Evolutionary conservation across 352 stramenopile species (phyloP), one percentile per base, ranked within the genome.

Genomic region (Pythium utonaiense): DNA sequence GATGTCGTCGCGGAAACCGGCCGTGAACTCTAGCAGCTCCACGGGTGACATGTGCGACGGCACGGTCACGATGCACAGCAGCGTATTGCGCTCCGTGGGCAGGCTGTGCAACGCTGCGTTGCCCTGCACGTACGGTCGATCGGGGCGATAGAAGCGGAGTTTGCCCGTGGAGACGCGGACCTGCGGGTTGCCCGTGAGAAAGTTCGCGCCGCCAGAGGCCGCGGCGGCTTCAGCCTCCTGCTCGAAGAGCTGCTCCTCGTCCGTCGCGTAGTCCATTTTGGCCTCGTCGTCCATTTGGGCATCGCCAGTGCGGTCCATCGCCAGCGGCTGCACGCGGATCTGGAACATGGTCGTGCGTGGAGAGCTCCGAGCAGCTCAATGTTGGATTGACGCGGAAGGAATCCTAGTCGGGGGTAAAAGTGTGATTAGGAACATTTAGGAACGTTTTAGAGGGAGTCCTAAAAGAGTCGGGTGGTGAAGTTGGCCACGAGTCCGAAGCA

Each of bases 291-390:
- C 57, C 14, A 22, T 53, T n/a, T n/a, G n/a, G n/a, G n/a, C n/a
- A 16, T 51, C 38, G 44, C 7, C 10, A 19, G 5, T n/a, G 16
- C 22, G 57, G 30, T 54, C 60, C 14, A 54, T 30, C 21, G 21
- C 49, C 41, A 64, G 57, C 22, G 69, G 71, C 58, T 93, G 73
- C 60, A 94, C 80, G 47, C 82, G 82, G 69, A 94, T 92, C 77
- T 92, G 82, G 72, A 94, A 94, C 84, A 93, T 93, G 49, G 27
- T n/a, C n/a, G n/a, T n/a, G n/a, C n/a, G n/a, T n/a, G n/a, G n/a
- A n/a, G n/a, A n/a, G n/a, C n/a, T n/a, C n/a, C n/a, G n/a, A n/a
- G n/a, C n/a, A n/a, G 28, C 28, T 33, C 28, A 33, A 33, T 33
- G 28, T 33, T 33, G 28, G 28, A 33, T 33, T 33, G 28, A 33